Evolutionary conservation across 768 basidiomycete species (phyloP).

Genomic region (Boletus vermiculosoides): DNA sequence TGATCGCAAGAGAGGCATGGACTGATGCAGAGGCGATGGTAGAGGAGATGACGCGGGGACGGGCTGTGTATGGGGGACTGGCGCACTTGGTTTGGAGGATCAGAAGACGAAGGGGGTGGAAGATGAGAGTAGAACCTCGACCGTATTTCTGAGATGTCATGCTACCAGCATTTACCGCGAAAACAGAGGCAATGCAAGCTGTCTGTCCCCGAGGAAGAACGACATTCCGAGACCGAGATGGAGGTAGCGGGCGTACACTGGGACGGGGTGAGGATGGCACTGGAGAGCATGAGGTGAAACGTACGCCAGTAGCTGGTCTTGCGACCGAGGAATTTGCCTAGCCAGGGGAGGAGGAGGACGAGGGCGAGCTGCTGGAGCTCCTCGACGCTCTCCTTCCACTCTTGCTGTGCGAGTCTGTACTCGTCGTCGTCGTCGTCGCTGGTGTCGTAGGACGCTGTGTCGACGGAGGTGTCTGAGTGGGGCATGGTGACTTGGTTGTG

Average conservation of each 20-base stretch:
- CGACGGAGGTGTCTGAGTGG: slow-evolving; percentile 57
- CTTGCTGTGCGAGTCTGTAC: slow-evolving; percentile 73
- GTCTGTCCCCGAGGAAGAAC: slow-evolving; percentile 55
- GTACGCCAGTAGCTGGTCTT: slow-evolving; percentile 84
- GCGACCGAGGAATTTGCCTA: slow-evolving; percentile 88
- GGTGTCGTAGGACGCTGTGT: slow-evolving; percentile 54
- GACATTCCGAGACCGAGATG: slow-evolving; percentile 59
- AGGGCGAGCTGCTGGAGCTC: slow-evolving; percentile 82
- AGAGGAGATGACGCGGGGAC: slow-evolving; percentile 54
- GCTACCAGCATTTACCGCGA: slow-evolving; percentile 15
- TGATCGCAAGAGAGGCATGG: slow-evolving; percentile 60
- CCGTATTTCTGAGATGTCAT: slow-evolving; percentile 26
- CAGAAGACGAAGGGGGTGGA: slow-evolving; percentile 39
- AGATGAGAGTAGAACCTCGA: slow-evolving; percentile 26
- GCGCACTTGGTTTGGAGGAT: slow-evolving; percentile 50
- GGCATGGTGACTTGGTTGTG: slow-evolving; percentile 51
- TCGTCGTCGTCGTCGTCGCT: slow-evolving; percentile 70
- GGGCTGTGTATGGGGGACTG: slow-evolving; percentile 46
- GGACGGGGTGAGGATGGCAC: slow-evolving; percentile 11
- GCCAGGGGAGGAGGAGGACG: slow-evolving; percentile 77
- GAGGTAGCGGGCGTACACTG: slow-evolving; percentile 72
- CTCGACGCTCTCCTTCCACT: slow-evolving; percentile 89
- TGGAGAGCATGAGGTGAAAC: slow-evolving; percentile 28
- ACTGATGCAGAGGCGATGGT: slow-evolving; percentile 57
- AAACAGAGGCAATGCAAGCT: slow-evolving; percentile 11